phyloP scores from a whole-genome alignment of 179 eudicot genomes.

The Drosera spatulata region DNA sequence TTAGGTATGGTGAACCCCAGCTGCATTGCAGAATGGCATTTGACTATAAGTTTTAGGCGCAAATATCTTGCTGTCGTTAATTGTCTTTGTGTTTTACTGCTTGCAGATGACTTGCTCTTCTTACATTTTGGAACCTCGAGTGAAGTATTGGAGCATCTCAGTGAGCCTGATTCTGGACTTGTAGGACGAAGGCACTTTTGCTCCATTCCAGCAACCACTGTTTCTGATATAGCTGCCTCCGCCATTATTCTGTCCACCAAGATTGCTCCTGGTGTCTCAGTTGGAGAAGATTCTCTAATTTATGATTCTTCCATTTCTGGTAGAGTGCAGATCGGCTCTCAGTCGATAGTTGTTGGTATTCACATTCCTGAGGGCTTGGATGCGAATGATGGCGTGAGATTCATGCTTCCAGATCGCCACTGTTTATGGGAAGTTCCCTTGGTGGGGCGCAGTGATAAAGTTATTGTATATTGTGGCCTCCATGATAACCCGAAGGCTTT shows the following conservation, averaged over 20 bases:
- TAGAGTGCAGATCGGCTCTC: not conserved
- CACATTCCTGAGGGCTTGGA: too few species aligned
- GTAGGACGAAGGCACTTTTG: too few species aligned
- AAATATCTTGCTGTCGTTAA: too few species aligned
- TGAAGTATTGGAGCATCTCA: slow-evolving; percentile 90
- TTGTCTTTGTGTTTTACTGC: slow-evolving; percentile 3
- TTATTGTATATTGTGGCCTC: too few species aligned
- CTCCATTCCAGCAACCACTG: too few species aligned
- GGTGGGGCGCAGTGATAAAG: not conserved
- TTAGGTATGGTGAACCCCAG: too few species aligned
- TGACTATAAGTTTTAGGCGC: not conserved
- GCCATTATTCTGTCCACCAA: too few species aligned
- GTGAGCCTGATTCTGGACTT: slow-evolving; percentile 1
- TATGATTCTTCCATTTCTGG: not conserved
- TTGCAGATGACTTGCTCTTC: slow-evolving; percentile 77
- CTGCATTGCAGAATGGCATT: not conserved
- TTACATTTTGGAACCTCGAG: slow-evolving; percentile 98
- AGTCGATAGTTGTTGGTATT: too few species aligned
- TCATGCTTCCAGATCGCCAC: too few species aligned
- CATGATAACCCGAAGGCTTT: too few species aligned
- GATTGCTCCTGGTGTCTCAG: not conserved
- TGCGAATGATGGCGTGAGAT: too few species aligned
- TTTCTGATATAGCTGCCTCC: too few species aligned
- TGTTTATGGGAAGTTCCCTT: not conserved
- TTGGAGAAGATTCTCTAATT: not conserved